Percentiles rank a stretch among this genome's conserved stretches.
Evolutionary conservation across 2,329 filamentous ascomycete species (phyloP).

Genomic region (Thelonectria olida): DNA sequence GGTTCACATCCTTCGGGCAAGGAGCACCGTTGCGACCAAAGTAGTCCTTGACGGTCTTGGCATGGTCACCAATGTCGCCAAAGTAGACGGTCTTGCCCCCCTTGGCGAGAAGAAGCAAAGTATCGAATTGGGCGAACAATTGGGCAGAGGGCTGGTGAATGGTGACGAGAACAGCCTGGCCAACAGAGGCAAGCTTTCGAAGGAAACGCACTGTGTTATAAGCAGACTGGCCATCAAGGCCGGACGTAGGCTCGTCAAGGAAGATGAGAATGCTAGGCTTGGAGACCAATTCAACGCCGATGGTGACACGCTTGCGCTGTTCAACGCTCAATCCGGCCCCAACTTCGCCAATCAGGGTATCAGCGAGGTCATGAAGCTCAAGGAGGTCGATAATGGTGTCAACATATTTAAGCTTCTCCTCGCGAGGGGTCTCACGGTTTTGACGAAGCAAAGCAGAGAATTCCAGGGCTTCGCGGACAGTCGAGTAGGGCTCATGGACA

Average conservation of each 20-base stretch:
- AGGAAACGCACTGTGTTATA: conserved; percentile 73
- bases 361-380: conserved; percentile 57
- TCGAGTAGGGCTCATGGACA: conserved; percentile 76
- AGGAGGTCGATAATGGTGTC: conserved; percentile 77
- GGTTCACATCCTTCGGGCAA: conserved; percentile 71
- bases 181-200: conserved; percentile 70
- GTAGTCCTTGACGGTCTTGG: conserved; percentile 64
- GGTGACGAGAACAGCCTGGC: conserved; percentile 74
- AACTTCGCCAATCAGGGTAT: conserved; percentile 57
- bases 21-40: conserved; percentile 73
- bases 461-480: conserved; percentile 78
- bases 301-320: conserved; percentile 65
- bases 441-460: conserved; percentile 81
- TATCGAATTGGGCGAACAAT: conserved; percentile 74
- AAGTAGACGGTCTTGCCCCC: conserved; percentile 75
- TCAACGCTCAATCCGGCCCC: conserved; percentile 65
- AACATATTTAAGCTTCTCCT: conserved; percentile 80
- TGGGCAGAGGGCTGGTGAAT: conserved; percentile 77
- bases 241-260: conserved; percentile 70
- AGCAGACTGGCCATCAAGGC: conserved; percentile 75
- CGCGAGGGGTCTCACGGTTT: conserved; percentile 66
- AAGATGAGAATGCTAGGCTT: conserved; percentile 69
- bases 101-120: conserved; percentile 69
- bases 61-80: conserved; percentile 69
- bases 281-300: conserved; percentile 69